These are phyloP conservation scores for Ceratocystis alfenasii DNA, from an alignment of 2,329 filamentous ascomycete genomes.

Conservation along the genomic window DNA sequence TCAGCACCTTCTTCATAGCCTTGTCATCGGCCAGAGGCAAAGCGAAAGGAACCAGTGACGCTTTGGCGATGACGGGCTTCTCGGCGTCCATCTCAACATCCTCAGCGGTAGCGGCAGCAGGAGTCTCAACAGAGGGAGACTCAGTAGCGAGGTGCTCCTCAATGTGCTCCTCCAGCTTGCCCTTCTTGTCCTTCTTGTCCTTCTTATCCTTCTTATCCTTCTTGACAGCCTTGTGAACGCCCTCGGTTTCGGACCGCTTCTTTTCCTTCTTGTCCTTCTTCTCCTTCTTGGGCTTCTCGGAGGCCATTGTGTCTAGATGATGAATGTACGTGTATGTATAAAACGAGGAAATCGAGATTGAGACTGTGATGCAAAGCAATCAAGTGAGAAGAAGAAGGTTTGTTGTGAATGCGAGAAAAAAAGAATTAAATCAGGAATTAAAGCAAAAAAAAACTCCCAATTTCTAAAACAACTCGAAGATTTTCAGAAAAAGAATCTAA, in stretches of 20 bases:
- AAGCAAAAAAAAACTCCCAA: slow-evolving; percentile 13
- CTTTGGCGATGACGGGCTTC: slow-evolving; percentile 33
- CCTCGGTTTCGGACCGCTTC: slow-evolving; percentile 49
- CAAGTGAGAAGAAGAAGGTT: background rate
- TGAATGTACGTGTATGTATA: background rate
- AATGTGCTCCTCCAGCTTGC: slow-evolving; percentile 62
- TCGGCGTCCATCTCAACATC: slow-evolving; percentile 29
- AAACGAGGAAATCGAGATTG: background rate
- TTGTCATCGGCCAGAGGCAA: slow-evolving; percentile 71
- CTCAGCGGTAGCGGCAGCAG: slow-evolving; percentile 33
- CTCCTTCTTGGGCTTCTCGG: slow-evolving; percentile 39
- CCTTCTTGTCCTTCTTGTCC: slow-evolving; percentile 48
- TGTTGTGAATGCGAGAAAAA: slow-evolving; percentile 12
- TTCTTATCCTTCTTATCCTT: slow-evolving; percentile 52
- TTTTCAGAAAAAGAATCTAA: slow-evolving; percentile 1
- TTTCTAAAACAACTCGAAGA: background rate
- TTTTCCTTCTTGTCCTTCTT: slow-evolving; percentile 39
- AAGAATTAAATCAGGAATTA: slow-evolving; percentile 15
- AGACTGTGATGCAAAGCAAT: background rate
- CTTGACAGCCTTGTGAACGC: slow-evolving; percentile 47
- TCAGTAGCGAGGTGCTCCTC: slow-evolving; percentile 47
- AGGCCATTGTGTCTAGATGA: slow-evolving; percentile 32
- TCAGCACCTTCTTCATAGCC: slow-evolving; percentile 50
- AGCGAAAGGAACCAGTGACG: slow-evolving; percentile 70
- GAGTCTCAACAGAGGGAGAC: slow-evolving; percentile 32